Conservation (phyloP, 345 rosid species). For the Syzygium oleosum region DNA sequence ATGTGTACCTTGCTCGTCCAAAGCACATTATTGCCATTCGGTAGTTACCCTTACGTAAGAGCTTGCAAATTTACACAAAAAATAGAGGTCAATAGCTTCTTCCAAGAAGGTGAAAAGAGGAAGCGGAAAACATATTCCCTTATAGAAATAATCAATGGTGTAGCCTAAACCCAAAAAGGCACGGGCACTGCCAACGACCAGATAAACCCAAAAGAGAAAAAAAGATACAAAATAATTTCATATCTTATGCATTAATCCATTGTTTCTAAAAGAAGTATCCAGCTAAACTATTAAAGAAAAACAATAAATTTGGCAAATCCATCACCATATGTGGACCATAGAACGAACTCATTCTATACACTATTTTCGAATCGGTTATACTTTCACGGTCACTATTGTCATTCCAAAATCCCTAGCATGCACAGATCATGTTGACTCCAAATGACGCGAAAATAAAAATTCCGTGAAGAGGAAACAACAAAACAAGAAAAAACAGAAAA, state of each 20-base stretch:
- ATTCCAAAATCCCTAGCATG: no score
- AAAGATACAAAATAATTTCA: neutral
- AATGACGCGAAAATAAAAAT: neutral
- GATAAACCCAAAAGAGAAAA: neutral
- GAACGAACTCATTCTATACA: neutral
- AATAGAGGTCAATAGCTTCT: neutral
- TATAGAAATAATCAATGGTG: neutral
- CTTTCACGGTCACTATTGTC: neutral
- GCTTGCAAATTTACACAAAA: conserved; percentile 1
- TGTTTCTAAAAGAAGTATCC: neutral
- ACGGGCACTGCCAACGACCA: neutral
- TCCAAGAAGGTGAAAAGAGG: neutral
- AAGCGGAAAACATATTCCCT: neutral
- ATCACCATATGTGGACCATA: neutral
- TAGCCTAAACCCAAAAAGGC: neutral
- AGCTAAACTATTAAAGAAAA: neutral
- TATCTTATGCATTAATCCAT: neutral
- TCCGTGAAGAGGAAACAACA: neutral
- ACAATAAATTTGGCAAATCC: neutral
- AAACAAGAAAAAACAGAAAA: neutral
- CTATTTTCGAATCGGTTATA: neutral
- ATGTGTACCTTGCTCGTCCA: conserved; percentile 27
- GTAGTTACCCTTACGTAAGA: conserved; percentile 29
- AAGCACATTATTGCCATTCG: conserved; percentile 44
- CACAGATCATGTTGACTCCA: neutral